These are phyloP conservation scores for Infundibulicybe gibba DNA, from an alignment of 768 basidiomycete species.

Conservation along the genomic window DNA sequence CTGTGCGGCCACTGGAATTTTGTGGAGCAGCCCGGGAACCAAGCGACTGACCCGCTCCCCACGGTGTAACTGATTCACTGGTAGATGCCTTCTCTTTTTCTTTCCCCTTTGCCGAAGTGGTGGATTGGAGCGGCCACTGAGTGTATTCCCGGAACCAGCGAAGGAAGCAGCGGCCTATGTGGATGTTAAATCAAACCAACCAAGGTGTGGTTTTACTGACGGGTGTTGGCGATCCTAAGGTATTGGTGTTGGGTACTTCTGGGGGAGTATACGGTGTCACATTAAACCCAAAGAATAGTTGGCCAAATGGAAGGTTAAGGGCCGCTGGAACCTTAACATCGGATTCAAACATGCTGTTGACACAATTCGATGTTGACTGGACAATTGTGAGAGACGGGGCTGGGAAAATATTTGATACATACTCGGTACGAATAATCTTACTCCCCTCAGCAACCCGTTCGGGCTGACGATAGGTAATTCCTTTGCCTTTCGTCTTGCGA, in stretches of 20 bases:
- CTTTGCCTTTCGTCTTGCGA: slow-evolving; percentile 93
- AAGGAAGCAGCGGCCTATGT: slow-evolving; percentile 47
- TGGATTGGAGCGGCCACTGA: slow-evolving; percentile 48
- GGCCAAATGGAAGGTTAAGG: slow-evolving; percentile 86
- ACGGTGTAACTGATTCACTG: slow-evolving; percentile 29
- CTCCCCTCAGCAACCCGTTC: slow-evolving; percentile 78
- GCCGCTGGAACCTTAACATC: slow-evolving; percentile 84
- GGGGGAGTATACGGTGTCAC: slow-evolving; percentile 65
- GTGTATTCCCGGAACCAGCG: slow-evolving; percentile 61
- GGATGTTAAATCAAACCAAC: slow-evolving; percentile 3
- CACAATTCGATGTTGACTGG: slow-evolving; percentile 78
- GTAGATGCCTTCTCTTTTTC: slow-evolving; percentile 46
- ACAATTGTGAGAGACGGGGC: slow-evolving; percentile 7
- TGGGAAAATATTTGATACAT: slow-evolving; percentile 24
- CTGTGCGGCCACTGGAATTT: slow-evolving; percentile 37
- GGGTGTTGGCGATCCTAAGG: slow-evolving; percentile 27
- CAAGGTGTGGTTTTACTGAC: slow-evolving; percentile 10
- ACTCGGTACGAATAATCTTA: slow-evolving; percentile 93
- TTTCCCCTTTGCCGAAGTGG: slow-evolving; percentile 43
- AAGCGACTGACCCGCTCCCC: slow-evolving; percentile 49
- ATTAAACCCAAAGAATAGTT: slow-evolving; percentile 96
- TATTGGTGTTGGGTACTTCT: slow-evolving; percentile 22
- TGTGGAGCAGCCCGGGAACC: slow-evolving; percentile 33
- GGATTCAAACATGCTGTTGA: slow-evolving; percentile 71
- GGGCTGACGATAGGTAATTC: slow-evolving; percentile 77